Evolutionary conservation across 345 rosid species (phyloP).

Genomic region (Citrus glauca): DNA sequence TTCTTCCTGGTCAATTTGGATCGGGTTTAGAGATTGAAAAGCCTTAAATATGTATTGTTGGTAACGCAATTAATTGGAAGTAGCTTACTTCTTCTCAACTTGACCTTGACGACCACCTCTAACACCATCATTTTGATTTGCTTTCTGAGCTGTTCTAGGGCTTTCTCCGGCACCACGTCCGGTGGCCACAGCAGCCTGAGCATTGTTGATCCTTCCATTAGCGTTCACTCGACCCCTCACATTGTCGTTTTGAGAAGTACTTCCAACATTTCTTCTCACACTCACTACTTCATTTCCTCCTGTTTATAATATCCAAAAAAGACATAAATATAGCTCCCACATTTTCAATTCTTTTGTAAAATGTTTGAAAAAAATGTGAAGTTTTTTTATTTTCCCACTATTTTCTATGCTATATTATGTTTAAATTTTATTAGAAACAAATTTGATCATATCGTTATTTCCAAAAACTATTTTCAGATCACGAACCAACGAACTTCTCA

Average conservation of each 20-base stretch:
- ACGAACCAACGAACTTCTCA: not conserved
- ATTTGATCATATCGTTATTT: not conserved
- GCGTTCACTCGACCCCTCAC: conserved; percentile 39
- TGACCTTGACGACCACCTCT: not conserved
- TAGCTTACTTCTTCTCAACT: not conserved
- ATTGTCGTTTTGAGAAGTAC: conserved; percentile 32
- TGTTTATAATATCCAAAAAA: conserved; percentile 4
- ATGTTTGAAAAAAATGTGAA: no score
- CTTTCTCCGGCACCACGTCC: conserved; percentile 29
- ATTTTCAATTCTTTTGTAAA: not conserved
- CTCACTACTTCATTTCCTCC: conserved; percentile 27
- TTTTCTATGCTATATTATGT: no score
- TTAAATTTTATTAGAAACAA: no score
- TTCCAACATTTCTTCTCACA: conserved; percentile 21
- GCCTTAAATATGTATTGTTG: no score
- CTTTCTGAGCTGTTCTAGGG: conserved; percentile 14
- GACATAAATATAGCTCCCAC: no score
- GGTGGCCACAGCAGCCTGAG: conserved; percentile 15
- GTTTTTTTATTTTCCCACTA: no score
- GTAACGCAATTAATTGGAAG: not conserved
- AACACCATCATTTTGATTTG: not conserved
- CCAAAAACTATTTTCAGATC: not conserved
- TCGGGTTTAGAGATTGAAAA: no score
- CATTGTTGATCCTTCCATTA: conserved; percentile 25
- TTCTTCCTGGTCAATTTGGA: no score